These are phyloP conservation scores for Diaporthe batatas DNA, from an alignment of 2,329 filamentous ascomycete species.

Conservation along the genomic window DNA sequence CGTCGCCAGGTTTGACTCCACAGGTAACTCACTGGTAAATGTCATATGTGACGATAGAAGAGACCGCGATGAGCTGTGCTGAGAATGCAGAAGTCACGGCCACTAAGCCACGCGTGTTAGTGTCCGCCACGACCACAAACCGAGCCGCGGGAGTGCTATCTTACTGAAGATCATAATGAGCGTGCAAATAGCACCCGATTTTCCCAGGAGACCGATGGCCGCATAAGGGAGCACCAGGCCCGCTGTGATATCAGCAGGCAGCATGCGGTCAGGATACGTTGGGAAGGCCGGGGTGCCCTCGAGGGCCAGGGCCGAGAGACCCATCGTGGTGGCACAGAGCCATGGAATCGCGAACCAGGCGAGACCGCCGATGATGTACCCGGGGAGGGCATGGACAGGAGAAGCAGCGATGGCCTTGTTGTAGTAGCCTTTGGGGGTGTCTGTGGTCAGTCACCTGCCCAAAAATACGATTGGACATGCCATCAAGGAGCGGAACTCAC, in stretches of 20 bases:
- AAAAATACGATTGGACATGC: neutral
- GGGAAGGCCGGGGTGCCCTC: conserved; percentile 81
- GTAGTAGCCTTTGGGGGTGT: conserved; percentile 69
- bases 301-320: conserved; percentile 82
- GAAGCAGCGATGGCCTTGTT: conserved; percentile 94
- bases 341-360: conserved; percentile 95
- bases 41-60: conserved; percentile 90
- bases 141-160: neutral
- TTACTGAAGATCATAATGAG: conserved; percentile 81
- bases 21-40: conserved; percentile 68
- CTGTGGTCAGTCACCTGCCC: neutral
- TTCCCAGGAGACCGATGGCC: conserved; percentile 84
- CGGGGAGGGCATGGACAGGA: conserved; percentile 86
- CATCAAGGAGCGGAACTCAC: conserved; percentile 49
- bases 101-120: conserved; percentile 55
- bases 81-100: conserved; percentile 89
- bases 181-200: conserved; percentile 82
- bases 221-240: conserved; percentile 89
- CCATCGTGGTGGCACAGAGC: conserved; percentile 90
- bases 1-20: rapidly evolving
- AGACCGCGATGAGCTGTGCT: conserved; percentile 87
- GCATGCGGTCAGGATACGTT: conserved; percentile 79
- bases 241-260: conserved; percentile 79
- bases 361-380: conserved; percentile 88
- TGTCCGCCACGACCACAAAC: rapidly evolving